Conservation (phyloP, 164 flowering plant species). For the Liriodendron chinense region DNA sequence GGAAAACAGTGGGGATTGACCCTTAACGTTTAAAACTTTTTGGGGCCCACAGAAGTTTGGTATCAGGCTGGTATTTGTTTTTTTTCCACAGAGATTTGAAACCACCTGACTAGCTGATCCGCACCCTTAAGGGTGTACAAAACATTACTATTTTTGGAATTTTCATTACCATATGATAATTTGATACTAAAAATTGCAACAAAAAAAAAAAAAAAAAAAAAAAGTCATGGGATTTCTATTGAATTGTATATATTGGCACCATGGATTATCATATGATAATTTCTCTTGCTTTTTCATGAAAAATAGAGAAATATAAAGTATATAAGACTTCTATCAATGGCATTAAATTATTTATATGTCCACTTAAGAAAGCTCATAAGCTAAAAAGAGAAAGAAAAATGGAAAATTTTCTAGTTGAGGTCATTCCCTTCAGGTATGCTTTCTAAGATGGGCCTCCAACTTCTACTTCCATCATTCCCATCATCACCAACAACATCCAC, state of each 20-base stretch:
- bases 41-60: too few species aligned
- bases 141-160: not conserved
- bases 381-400: not conserved
- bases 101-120: too few species aligned
- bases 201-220: too few species aligned
- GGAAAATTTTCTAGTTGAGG: not conserved
- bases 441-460: constrained; percentile 15
- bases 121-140: not conserved
- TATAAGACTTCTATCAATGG: not conserved
- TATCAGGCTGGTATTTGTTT: too few species aligned
- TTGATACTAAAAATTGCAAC: not conserved
- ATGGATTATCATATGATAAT: not conserved
- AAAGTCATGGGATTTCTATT: not conserved
- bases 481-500: not conserved
- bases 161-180: not conserved
- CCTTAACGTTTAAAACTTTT: too few species aligned
- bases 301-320: not conserved
- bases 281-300: not conserved
- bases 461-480: not conserved
- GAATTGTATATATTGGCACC: not conserved
- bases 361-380: not conserved
- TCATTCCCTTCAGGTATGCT: constrained; percentile 21
- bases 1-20: too few species aligned
- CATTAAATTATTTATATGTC: not conserved
- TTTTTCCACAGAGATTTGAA: too few species aligned